Conservation (phyloP, 1,284 basidiomycete genomes). For the Boletus semigastroideus region DNA sequence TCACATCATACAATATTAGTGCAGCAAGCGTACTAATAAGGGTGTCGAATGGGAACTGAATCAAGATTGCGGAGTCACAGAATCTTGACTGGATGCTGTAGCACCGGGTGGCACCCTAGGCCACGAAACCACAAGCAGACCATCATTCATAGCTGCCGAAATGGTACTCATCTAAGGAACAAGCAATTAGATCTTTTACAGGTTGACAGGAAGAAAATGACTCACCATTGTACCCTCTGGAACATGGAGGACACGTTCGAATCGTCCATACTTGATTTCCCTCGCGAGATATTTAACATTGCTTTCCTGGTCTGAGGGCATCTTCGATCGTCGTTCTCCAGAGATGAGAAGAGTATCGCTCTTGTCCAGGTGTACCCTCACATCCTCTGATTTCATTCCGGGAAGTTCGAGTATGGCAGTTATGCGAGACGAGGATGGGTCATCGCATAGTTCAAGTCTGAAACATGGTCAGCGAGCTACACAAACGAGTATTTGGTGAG, state of each 20-base stretch:
- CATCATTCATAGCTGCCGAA: slow-evolving; percentile 36
- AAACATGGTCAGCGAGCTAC: slow-evolving; percentile 12
- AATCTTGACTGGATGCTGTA: slow-evolving; percentile 13
- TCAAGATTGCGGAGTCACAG: slow-evolving; percentile 9
- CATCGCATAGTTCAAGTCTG: slow-evolving; percentile 34
- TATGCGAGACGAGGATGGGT: slow-evolving; percentile 31
- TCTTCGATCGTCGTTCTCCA: slow-evolving; percentile 22
- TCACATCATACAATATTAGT: slow-evolving; percentile 10
- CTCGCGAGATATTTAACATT: slow-evolving; percentile 21
- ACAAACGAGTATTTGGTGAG: slow-evolving; percentile 8
- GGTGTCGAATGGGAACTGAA: not conserved
- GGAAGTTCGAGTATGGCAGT: slow-evolving; percentile 32
- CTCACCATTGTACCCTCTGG: slow-evolving; percentile 35
- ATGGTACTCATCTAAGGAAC: slow-evolving; percentile 33
- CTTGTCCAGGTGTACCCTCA: slow-evolving; percentile 28
- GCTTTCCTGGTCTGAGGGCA: slow-evolving; percentile 21
- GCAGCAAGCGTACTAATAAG: not conserved
- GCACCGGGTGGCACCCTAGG: slow-evolving; percentile 22
- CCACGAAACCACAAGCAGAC: slow-evolving; percentile 32
- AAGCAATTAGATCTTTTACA: slow-evolving; percentile 1
- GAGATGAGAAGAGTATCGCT: slow-evolving; percentile 27
- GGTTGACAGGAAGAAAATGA: slow-evolving; percentile 6
- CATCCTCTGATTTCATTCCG: slow-evolving; percentile 34
- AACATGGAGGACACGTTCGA: slow-evolving; percentile 31
- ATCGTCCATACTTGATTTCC: slow-evolving; percentile 34